Percentiles rank a stretch among this genome's conserved stretches.
phyloP scores from a whole-genome alignment of 495 filamentous ascomycete genomes.

The Penicillium egyptiacum region DNA sequence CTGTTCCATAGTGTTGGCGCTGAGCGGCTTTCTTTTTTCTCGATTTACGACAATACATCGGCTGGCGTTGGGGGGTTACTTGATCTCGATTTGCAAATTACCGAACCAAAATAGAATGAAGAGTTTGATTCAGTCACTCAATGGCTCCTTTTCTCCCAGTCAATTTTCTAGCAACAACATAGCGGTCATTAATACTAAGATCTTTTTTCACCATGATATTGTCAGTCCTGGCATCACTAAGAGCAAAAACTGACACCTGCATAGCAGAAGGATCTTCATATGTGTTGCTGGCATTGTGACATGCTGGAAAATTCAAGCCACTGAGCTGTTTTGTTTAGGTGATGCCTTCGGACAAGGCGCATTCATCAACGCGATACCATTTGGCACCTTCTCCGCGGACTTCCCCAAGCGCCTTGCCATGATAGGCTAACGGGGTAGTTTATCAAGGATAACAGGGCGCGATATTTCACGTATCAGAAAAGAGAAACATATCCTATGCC shows the following conservation, averaged over 20 bases:
- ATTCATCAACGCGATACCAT: constrained; percentile 25
- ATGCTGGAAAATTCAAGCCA: constrained; percentile 36
- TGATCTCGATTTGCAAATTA: background rate
- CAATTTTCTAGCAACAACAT: background rate
- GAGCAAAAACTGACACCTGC: background rate
- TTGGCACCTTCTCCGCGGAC: constrained; percentile 36
- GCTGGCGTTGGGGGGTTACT: background rate
- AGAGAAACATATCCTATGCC: background rate
- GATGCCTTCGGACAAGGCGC: constrained; percentile 29
- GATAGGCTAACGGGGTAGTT: too few relatives aligned
- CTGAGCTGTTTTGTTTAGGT: constrained; percentile 25
- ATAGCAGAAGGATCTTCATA: background rate
- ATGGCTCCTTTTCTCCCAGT: background rate
- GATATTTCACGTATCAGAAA: background rate
- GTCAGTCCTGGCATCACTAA: background rate
- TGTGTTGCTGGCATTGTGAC: constrained; percentile 23
- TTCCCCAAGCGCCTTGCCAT: constrained; percentile 23
- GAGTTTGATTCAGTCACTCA: background rate
- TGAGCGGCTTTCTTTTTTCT: constrained; percentile 5
- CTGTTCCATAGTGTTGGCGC: constrained; percentile 11
- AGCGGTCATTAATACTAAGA: background rate
- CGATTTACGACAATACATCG: background rate
- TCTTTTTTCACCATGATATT: background rate
- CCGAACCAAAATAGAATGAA: background rate
- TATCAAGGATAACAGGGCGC: too few relatives aligned